Evolutionary conservation across 2,329 filamentous ascomycete species (phyloP), one percentile per base, ranked within the genome.

Genomic region (Didymella pomorum): DNA sequence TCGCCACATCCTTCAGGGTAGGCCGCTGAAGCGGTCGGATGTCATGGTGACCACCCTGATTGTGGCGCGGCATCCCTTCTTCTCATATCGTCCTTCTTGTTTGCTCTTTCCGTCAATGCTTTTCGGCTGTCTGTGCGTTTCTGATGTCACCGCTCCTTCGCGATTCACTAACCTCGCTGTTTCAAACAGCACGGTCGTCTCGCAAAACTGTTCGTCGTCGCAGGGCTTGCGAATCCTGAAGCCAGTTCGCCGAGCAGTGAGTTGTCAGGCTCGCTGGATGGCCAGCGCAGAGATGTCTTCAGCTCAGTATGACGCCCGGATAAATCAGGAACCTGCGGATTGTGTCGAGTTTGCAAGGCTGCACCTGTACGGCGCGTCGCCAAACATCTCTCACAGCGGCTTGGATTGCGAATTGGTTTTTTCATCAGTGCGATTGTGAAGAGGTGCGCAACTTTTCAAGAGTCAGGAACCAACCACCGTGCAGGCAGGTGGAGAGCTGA

Each of bases 381-480:
- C 47, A 29, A 54, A 43, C 51, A 51, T 35, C 23, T 42, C 45
- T 33, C 55, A 57, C 58, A 50, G 55, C 56, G 56, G 43, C 39
- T 18, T 46, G 21, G 18, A 55, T 41, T 16, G 26, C 28, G 25
- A 55, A 26, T 35, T 44, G 2, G 33, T 29, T 29, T 47, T 43
- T 29, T 44, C 41, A n/a, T 57, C 48, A 43, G 41, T 37, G 31
- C 35, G 52, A 47, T 41, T 29, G n/a, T 62, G 58, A 46, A 50
- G 33, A 39, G 60, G 50, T 35, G 33, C 50, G 55, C 45, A 43
- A 43, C 39, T 64, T 70, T 63, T 67, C 50, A 67, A 69, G 65
- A 65, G 55, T 60, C 65, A 69, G 62, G 67, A 67, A 69, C 70
- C 69, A 73, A 66, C 69, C 70, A 56, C 56, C 21, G 31, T 45